Percentiles rank a stretch among this genome's conserved stretches.
phyloP scores from a whole-genome alignment of 1,284 basidiomycete genomes.

The Heterobasidion irregulare region DNA sequence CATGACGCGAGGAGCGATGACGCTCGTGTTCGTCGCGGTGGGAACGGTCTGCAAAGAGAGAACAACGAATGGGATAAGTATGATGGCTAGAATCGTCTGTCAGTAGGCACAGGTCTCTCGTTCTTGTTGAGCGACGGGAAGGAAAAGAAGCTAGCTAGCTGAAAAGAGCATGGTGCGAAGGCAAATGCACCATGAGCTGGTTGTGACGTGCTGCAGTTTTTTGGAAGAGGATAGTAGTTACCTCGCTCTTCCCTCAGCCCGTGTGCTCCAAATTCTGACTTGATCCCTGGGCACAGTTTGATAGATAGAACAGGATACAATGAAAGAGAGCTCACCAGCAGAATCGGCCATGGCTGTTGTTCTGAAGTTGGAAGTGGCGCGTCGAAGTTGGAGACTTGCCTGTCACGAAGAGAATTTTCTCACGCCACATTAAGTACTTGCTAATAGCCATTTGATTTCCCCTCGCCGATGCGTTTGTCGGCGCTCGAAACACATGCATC shows the following conservation, averaged over 20 bases:
- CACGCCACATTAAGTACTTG: too few relatives aligned
- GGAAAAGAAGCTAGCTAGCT: constrained; percentile 37
- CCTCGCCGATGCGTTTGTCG: not conserved
- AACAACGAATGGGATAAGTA: constrained; percentile 20
- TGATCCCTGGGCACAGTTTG: not conserved
- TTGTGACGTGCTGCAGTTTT: constrained; percentile 20
- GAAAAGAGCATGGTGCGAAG: constrained; percentile 48
- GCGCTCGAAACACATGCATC: not conserved
- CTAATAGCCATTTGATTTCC: too few relatives aligned
- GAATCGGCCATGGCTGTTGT: not conserved
- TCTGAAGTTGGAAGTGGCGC: not conserved
- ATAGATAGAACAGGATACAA: not conserved
- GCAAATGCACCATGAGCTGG: constrained; percentile 56
- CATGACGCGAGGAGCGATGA: constrained; percentile 28
- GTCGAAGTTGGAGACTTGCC: too few relatives aligned
- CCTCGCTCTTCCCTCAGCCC: constrained; percentile 16
- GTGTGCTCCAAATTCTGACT: not conserved
- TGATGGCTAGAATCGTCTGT: constrained; percentile 16
- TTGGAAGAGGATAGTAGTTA: constrained; percentile 13
- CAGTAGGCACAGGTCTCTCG: constrained; percentile 15
- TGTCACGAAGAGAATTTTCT: too few relatives aligned
- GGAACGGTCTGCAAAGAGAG: constrained; percentile 19
- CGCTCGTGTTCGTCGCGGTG: constrained; percentile 7
- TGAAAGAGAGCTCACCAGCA: not conserved
- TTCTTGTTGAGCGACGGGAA: constrained; percentile 6